Conservation (phyloP, 2,329 filamentous ascomycete species). For the Cladosporium sp. region DNA sequence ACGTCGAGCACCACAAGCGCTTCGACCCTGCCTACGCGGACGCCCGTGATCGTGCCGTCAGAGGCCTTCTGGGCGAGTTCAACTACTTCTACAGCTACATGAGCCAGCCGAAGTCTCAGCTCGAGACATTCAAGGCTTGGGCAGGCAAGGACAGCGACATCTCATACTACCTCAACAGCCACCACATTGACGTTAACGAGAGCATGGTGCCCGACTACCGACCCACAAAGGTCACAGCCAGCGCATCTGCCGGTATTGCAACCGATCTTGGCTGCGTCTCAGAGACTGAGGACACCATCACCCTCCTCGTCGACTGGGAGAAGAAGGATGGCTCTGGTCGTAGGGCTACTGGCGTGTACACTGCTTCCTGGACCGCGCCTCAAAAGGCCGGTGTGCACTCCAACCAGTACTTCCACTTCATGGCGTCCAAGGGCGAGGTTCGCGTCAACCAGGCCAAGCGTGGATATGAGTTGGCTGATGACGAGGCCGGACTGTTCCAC, state of each 20-base stretch:
- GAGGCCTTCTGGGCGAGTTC: constrained; percentile 74
- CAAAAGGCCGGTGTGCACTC: constrained; percentile 93
- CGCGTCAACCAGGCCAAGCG: constrained; percentile 90
- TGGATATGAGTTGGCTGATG: constrained; percentile 91
- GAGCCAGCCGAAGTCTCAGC: constrained; percentile 86
- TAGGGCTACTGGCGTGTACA: constrained; percentile 85
- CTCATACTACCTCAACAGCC: constrained; percentile 92
- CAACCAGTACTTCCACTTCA: constrained; percentile 96
- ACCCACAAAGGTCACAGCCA: constrained; percentile 77
- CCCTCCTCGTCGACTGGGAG: constrained; percentile 84
- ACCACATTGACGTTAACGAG: constrained; percentile 91
- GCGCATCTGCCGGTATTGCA: constrained; percentile 76
- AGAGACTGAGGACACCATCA: constrained; percentile 90
- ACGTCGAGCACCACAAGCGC: constrained; percentile 95
- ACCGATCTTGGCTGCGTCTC: constrained; percentile 75
- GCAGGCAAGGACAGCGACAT: constrained; percentile 91
- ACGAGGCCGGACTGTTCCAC: constrained; percentile 72
- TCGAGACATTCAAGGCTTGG: constrained; percentile 95
- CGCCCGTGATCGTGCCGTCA: constrained; percentile 73
- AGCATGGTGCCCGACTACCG: constrained; percentile 83
- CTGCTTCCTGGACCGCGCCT: constrained; percentile 91
- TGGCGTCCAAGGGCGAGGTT: constrained; percentile 81
- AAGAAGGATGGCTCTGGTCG: constrained; percentile 69
- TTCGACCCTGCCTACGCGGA: constrained; percentile 93
- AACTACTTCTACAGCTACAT: constrained; percentile 99